Percentiles rank a stretch among this genome's conserved stretches.
Evolutionary conservation across 2,329 filamentous ascomycete species (phyloP).

Genomic region (Aspergillus hiratsukae): DNA sequence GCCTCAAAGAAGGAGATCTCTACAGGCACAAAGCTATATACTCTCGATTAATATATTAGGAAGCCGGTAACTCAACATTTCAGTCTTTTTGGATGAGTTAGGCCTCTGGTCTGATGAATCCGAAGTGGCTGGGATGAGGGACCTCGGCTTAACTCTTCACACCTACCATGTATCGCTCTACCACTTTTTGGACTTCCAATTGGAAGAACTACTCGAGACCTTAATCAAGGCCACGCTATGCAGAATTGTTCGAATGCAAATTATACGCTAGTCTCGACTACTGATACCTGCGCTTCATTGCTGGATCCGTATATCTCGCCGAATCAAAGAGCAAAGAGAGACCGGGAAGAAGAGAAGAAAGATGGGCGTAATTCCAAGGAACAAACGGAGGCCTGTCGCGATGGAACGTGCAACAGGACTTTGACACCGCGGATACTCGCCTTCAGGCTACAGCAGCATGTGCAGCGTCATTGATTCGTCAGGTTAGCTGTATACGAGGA

Average conservation of each 20-base stretch:
- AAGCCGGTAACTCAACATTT: neutral
- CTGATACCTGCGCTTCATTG: neutral
- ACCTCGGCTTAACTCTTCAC: neutral
- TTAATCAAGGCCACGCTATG: neutral
- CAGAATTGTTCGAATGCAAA: neutral
- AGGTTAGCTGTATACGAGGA: conserved; percentile 5
- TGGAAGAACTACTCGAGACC: neutral
- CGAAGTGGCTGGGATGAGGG: neutral
- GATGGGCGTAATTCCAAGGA: neutral
- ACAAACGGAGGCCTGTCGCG: neutral
- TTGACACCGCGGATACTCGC: neutral
- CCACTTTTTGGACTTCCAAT: neutral
- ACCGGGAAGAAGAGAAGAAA: neutral
- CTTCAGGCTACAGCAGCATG: neutral
- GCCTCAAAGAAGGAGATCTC: neutral
- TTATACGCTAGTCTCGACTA: neutral
- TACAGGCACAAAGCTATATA: neutral
- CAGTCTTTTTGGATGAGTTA: no score
- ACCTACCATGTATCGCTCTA: neutral
- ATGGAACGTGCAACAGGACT: neutral
- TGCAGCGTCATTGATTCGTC: neutral
- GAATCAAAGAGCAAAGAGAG: neutral
- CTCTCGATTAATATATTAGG: neutral
- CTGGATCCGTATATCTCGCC: neutral
- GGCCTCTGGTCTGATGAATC: neutral